Evolutionary conservation across 768 basidiomycete genomes (phyloP), one percentile per base, ranked within the genome.

Genomic region (Panellus pusillus): DNA sequence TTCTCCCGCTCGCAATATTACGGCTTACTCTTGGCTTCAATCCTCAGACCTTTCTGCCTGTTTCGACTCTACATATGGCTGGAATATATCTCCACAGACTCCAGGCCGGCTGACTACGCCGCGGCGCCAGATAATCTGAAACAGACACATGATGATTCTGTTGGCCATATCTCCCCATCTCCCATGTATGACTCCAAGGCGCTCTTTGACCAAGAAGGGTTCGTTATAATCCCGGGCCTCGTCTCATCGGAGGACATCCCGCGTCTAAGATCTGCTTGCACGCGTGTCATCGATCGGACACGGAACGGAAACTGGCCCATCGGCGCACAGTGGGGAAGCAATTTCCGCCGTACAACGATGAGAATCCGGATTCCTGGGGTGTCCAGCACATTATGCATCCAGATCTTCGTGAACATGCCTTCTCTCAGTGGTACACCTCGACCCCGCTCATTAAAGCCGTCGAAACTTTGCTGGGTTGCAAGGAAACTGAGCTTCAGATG

Each of bases 331-430:
- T 91, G 15, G 89, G 90, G 1, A 86, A 84, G 55, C 87, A 89
- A 65, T 91, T 91, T 56, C 88, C 89, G 3, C 89, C 89, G 0
- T 91, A 77, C 60, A 83, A 77, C 47, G 68, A 78, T 29, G 72
- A 71, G 14, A 68, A 80, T 47, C 78, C 81, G 2, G 89, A 91
- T 67, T 80, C 84, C 0, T 91, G 89, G 89, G 90, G 89, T 2
- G 82, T 90, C 2, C 89, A 91, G 60, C 87, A 91, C 57, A 66
- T 87, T 41, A 91, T 92, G 90, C 89, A 91, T 62, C 89, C 88
- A 1, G 82, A 77, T 29, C 75, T 91, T 0, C 72, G 67, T 0
- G 84, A 88, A 61, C 73, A 78, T 0, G 73, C 63, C 5, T 91
- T 91, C 53, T 78, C 78, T 27, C 70, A 71, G 52, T 90, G 86